phyloP scores from a whole-genome alignment of 2,329 filamentous ascomycete species.

The Exophiala mesophila region DNA sequence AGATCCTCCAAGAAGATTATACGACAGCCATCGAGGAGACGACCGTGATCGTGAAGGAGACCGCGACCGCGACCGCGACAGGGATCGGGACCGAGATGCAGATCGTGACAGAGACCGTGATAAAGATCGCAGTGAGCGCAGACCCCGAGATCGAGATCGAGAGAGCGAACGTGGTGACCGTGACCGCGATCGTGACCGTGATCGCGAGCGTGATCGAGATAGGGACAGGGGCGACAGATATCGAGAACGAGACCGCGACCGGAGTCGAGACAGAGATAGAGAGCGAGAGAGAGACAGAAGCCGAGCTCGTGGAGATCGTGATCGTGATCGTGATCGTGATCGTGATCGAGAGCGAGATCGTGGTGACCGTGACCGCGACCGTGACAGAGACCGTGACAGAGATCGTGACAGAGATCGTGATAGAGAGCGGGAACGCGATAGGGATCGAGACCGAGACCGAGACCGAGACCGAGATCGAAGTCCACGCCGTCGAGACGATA shows the following conservation, averaged over 20 bases:
- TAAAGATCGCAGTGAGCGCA: conserved; percentile 13
- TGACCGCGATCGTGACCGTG: conserved; percentile 7
- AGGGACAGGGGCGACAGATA: conserved; percentile 3
- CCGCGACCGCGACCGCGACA: conserved; percentile 22
- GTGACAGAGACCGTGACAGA: conserved; percentile 17
- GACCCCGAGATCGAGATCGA: conserved; percentile 9
- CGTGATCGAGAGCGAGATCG: conserved; percentile 24
- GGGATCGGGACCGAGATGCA: conserved; percentile 20
- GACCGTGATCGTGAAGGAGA: conserved; percentile 21
- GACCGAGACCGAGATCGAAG: conserved; percentile 15
- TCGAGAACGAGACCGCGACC: conserved; percentile 14
- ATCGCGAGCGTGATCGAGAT: conserved; percentile 4
- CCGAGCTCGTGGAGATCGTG: conserved; percentile 21
- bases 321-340: conserved; percentile 19
- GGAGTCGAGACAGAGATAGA: conserved; percentile 8
- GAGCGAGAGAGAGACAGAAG: conserved; percentile 19
- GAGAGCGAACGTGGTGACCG: conserved; percentile 7
- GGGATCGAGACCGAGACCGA: conserved; percentile 23
- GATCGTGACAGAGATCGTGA: conserved; percentile 22
- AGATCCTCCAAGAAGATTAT: conserved; percentile 22
- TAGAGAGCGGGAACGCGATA: conserved; percentile 19
- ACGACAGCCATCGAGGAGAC: conserved; percentile 27
- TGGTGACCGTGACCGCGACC: conserved; percentile 10
- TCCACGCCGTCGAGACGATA: conserved; percentile 13
- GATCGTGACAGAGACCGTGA: conserved; percentile 18